Conservation (phyloP, 768 basidiomycete species). For the Mycena vitilis region DNA sequence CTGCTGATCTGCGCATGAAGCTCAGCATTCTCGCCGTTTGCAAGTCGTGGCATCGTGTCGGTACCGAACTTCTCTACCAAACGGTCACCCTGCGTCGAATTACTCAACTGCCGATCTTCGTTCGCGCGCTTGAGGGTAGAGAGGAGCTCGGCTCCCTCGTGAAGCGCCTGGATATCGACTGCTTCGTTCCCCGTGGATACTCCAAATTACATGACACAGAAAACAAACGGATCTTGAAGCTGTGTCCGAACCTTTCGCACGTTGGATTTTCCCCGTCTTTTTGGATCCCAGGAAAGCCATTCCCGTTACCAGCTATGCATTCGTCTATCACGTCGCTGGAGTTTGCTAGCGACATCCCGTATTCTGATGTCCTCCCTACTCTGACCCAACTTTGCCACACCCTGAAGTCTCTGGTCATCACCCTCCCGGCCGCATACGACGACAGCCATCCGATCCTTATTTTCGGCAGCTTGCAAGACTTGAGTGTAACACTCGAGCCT, state of each 20-base stretch:
- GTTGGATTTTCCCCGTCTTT: conserved; percentile 13
- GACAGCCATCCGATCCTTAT: background rate
- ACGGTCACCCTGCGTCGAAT: background rate
- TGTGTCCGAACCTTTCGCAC: conserved; percentile 22
- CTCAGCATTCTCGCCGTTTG: conserved; percentile 2
- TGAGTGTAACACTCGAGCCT: background rate
- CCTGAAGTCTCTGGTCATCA: background rate
- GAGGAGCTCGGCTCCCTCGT: background rate
- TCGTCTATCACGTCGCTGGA: background rate
- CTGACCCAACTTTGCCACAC: background rate
- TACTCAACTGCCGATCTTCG: background rate
- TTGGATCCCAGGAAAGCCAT: background rate
- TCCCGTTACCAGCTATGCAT: background rate
- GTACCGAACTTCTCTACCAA: background rate
- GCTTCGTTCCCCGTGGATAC: conserved; percentile 15
- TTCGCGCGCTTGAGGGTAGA: background rate
- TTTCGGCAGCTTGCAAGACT: background rate
- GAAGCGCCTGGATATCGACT: background rate
- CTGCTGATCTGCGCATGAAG: background rate
- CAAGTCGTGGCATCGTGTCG: conserved; percentile 5
- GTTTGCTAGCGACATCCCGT: background rate
- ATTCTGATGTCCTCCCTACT: background rate
- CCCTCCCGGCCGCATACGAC: background rate
- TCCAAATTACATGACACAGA: background rate
- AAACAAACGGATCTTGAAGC: background rate